Conservation (phyloP, 305 asterid species). For the Rubia peregrina region DNA sequence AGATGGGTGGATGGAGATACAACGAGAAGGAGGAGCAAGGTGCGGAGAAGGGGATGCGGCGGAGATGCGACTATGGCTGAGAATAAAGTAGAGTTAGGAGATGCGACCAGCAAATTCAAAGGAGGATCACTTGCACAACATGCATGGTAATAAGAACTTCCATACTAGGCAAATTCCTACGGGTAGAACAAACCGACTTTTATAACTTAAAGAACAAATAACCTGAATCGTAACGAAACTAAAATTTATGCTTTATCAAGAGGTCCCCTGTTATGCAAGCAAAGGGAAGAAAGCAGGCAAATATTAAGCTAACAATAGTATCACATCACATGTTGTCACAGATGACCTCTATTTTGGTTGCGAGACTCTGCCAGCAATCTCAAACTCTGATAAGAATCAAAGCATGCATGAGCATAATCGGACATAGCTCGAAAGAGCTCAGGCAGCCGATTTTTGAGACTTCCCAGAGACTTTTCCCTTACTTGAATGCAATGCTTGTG, state of each 20-base stretch:
- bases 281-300: not conserved
- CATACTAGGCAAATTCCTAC: too few relatives aligned
- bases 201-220: too few relatives aligned
- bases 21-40: too few relatives aligned
- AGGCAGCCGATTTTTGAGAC: conserved; percentile 66
- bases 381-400: conserved; percentile 51
- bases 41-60: too few relatives aligned
- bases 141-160: too few relatives aligned
- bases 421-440: conserved; percentile 79
- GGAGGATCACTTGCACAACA: too few relatives aligned
- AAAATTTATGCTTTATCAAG: not conserved
- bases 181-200: too few relatives aligned
- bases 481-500: conserved; percentile 72
- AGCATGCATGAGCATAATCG: conserved; percentile 59
- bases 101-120: too few relatives aligned
- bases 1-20: too few relatives aligned
- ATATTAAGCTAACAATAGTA: not conserved
- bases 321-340: conserved; percentile 1
- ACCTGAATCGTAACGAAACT: too few relatives aligned
- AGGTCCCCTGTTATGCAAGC: not conserved
- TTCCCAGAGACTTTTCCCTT: conserved; percentile 77
- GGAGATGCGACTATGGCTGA: too few relatives aligned
- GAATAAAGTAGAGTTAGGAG: too few relatives aligned
- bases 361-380: conserved; percentile 41
- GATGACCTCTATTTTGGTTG: conserved; percentile 31